Base-by-base conservation (phyloP, 257 asterid genomes). In the Jasminum sambac region DNA sequence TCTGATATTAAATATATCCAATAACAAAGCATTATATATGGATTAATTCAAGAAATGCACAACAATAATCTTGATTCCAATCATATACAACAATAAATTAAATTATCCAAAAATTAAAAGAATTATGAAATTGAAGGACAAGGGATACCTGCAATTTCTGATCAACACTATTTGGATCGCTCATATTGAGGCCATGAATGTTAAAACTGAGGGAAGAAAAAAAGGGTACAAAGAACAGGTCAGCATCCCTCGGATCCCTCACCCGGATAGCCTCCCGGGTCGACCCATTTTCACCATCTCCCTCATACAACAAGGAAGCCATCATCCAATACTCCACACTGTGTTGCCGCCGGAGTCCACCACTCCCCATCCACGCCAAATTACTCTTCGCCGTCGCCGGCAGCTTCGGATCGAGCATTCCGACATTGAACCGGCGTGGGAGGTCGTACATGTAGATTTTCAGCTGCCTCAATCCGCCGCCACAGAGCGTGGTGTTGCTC, bases 121-220 rank as follows among this genome's bases (percentile, higher is more conserved):
- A 19, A n/a, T 42, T 19, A 8, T 36, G 12, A 44, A 21, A 24
- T 57, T 14, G n/a, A 52, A 72, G 61, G 57, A n/a, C 68, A 48
- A 19, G 30, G 62, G 34, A 40, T 55, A 94, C 99, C 97, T 94
- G 99, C 86, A 94, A 74, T 84, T 84, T 79, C 66, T 85, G 82
- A 70, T 90, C 98, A 64, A 83, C 83, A 0, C 91, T 83, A 21
- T 80, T 83, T 6, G 72, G 69, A 73, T 84, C 91, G 52, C 84
- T 82, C 93, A 90, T 92, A 61, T 72, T 84, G 57, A 76, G 83
- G 8, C 84, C 94, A 40, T 84, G 82, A 21, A 86, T 19, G 63
- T 88, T 91, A 77, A 89, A 85, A 74, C 99, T 91, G 50, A 91
- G 69, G 0, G 97, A 94, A 42, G 97, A 91, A 77, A 94, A 94